phyloP scores from a whole-genome alignment of 768 basidiomycete species.

The Tephrocybe sp. region DNA sequence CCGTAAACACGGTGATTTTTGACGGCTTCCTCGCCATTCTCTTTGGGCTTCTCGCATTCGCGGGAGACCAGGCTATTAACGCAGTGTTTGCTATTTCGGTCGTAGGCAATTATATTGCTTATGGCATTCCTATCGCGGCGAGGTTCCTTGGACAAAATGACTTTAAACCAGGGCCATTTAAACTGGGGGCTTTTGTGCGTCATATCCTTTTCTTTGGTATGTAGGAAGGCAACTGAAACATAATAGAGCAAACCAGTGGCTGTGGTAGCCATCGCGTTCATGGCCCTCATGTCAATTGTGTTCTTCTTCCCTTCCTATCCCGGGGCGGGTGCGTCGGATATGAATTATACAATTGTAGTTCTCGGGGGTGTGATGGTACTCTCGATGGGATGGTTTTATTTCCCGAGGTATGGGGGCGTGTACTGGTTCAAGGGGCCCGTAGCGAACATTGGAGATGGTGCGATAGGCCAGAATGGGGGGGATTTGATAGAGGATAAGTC shows the following conservation, averaged over 20 bases:
- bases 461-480: too few species aligned
- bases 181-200: conserved; percentile 43
- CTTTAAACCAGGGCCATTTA: conserved; percentile 59
- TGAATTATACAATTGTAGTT: conserved; percentile 68
- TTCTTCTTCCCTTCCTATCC: conserved; percentile 57
- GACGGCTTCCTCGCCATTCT: conserved; percentile 44
- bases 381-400: conserved; percentile 39
- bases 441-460: neutral
- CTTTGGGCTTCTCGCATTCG: conserved; percentile 60
- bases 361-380: conserved; percentile 51
- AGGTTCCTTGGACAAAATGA: conserved; percentile 46
- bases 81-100: conserved; percentile 55
- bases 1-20: conserved; percentile 57
- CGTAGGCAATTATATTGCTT: conserved; percentile 45
- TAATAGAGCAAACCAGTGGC: conserved; percentile 45
- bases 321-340: conserved; percentile 34
- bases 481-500: too few species aligned
- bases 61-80: conserved; percentile 55
- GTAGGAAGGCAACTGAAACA: neutral
- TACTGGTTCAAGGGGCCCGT: conserved; percentile 2
- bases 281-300: conserved; percentile 52
- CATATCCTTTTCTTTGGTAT: neutral
- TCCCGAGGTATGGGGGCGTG: conserved; percentile 2
- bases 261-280: conserved; percentile 48
- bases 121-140: conserved; percentile 53